These are phyloP conservation scores for Amoebophrya sp. DNA, from an alignment of 169 alveolate species.

Conservation along the genomic window DNA sequence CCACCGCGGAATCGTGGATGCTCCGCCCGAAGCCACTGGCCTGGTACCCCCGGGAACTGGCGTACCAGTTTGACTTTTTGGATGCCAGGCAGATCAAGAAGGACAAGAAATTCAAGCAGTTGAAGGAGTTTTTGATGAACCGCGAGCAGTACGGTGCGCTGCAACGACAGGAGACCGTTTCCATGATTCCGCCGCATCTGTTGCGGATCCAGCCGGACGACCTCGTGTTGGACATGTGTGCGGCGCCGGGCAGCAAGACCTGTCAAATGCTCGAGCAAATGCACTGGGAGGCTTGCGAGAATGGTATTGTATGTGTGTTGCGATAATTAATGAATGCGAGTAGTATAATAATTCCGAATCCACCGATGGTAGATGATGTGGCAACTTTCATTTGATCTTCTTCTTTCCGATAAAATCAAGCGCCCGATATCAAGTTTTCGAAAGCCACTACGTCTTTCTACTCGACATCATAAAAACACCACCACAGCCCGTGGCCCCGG, in stretches of 20 bases:
- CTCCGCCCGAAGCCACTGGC: not conserved
- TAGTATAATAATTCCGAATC: too few species aligned
- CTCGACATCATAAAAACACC: too few species aligned
- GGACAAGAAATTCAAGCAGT: conserved; percentile 24
- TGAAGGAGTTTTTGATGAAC: conserved; percentile 42
- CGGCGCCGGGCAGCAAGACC: conserved; percentile 80
- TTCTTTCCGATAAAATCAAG: too few species aligned
- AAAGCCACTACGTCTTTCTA: too few species aligned
- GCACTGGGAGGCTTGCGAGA: conserved; percentile 11
- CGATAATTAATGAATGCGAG: too few species aligned
- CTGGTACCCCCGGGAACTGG: conserved; percentile 12
- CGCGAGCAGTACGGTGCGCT: conserved; percentile 59
- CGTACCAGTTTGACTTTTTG: not conserved
- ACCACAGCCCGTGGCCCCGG: not conserved
- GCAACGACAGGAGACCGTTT: conserved; percentile 74
- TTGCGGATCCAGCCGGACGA: conserved; percentile 44
- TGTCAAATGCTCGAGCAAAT: conserved; percentile 59
- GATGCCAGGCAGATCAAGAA: not conserved
- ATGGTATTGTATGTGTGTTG: too few species aligned
- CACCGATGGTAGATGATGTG: too few species aligned
- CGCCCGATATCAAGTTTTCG: too few species aligned
- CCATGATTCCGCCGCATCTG: conserved; percentile 76
- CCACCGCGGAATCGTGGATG: too few species aligned
- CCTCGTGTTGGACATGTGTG: conserved; percentile 69
- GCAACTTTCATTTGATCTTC: too few species aligned